Conservation (phyloP, 495 filamentous ascomycete genomes). For the Tuber indicum region DNA sequence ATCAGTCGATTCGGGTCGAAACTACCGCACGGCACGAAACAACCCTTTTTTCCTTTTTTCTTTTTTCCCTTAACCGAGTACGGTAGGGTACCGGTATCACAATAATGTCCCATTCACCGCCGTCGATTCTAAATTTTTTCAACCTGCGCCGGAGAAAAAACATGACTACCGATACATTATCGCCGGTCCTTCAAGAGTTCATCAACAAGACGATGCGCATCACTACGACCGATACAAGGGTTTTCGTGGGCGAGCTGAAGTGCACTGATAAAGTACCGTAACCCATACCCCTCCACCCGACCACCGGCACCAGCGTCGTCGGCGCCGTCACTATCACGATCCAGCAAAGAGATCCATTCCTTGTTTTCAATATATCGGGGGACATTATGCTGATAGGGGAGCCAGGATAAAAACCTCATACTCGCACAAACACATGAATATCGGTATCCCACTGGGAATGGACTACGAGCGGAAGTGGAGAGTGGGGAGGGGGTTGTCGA, state of each 20-base stretch:
- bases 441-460: conserved; percentile 57
- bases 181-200: conserved; percentile 42
- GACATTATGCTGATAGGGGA: neutral
- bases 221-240: conserved; percentile 72
- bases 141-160: neutral
- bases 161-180: conserved; percentile 2
- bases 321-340: neutral
- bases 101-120: conserved; percentile 1
- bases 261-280: conserved; percentile 76
- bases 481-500: conserved; percentile 41
- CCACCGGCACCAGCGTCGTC: neutral
- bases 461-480: conserved; percentile 47
- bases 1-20: neutral
- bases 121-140: conserved; percentile 4
- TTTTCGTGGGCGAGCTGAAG: conserved; percentile 86
- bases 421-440: conserved; percentile 82
- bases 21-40: neutral
- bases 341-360: neutral
- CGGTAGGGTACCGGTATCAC: neutral
- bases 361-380: neutral
- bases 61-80: neutral
- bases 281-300: neutral
- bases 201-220: conserved; percentile 68
- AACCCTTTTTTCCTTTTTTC: neutral
- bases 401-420: conserved; percentile 74